A percentile compares a stretch with the other conserved stretches of the same genome.
phyloP scores from a whole-genome alignment of 73 alveolate genomes.

The Uronychia setigera region DNA sequence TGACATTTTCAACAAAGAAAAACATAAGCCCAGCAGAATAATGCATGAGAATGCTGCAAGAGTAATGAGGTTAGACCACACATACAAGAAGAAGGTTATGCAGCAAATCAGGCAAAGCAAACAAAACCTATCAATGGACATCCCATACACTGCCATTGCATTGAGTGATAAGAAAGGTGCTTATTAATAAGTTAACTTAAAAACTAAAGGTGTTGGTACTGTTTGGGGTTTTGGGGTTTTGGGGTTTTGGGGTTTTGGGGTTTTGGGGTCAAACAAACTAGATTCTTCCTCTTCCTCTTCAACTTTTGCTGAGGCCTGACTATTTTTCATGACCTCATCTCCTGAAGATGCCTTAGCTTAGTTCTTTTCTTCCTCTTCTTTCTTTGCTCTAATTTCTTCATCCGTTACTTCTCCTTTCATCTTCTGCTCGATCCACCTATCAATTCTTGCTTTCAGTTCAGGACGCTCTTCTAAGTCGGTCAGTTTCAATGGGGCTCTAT shows the following conservation, averaged over 20 bases:
- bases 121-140: too few species aligned
- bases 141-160: too few species aligned
- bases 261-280: background rate
- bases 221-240: too few species aligned
- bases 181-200: too few species aligned
- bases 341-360: background rate
- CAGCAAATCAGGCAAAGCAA: too few species aligned
- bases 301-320: conserved; percentile 29
- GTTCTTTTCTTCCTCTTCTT: background rate
- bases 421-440: conserved; percentile 48
- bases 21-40: conserved; percentile 38
- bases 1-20: conserved; percentile 45
- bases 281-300: conserved; percentile 11
- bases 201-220: too few species aligned
- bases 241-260: background rate
- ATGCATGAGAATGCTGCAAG: too few species aligned
- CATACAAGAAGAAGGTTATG: too few species aligned
- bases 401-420: conserved; percentile 47
- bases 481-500: conserved; percentile 59
- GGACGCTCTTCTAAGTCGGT: conserved; percentile 36
- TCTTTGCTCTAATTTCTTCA: conserved; percentile 33
- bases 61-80: too few species aligned
- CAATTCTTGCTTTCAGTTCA: conserved; percentile 38
- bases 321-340: conserved; percentile 23
- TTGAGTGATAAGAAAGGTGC: too few species aligned